phyloP scores from a whole-genome alignment of 2,329 filamentous ascomycete genomes.

The Microascus cirrosus region DNA sequence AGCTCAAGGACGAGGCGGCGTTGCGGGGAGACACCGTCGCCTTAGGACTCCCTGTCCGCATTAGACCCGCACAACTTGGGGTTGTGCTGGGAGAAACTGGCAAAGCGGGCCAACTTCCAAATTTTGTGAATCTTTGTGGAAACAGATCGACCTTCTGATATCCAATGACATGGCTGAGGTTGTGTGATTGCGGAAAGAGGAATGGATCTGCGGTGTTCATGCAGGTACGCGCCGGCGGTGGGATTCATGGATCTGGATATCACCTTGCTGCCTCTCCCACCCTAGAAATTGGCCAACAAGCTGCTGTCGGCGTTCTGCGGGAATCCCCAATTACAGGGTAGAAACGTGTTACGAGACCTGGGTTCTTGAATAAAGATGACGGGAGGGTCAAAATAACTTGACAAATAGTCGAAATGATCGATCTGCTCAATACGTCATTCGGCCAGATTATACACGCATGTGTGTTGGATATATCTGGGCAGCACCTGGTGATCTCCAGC shows the following conservation, averaged over 20 bases:
- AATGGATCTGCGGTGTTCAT: neutral
- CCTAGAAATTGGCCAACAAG: too few relatives aligned
- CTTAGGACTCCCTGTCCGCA: neutral
- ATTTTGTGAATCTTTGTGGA: neutral
- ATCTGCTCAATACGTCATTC: neutral
- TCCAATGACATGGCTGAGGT: neutral
- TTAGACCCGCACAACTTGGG: neutral
- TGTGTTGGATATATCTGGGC: too few relatives aligned
- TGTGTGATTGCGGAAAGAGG: neutral
- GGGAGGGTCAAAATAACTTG: neutral
- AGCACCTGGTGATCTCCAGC: too few relatives aligned
- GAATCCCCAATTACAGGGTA: too few relatives aligned
- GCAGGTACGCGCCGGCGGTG: neutral
- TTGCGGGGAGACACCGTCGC: neutral
- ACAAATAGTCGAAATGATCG: neutral
- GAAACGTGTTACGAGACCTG: too few relatives aligned
- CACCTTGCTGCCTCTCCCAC: too few relatives aligned
- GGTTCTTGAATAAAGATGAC: too few relatives aligned
- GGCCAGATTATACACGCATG: too few relatives aligned
- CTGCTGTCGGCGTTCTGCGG: too few relatives aligned
- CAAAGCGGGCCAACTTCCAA: neutral
- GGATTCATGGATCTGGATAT: too few relatives aligned
- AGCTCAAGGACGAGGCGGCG: neutral
- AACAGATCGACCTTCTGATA: neutral
- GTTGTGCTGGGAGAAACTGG: neutral